Evolutionary conservation across 2,329 filamentous ascomycete species (phyloP), one percentile per base, ranked within the genome.

Genomic region (Corniculantispora saksenae): DNA sequence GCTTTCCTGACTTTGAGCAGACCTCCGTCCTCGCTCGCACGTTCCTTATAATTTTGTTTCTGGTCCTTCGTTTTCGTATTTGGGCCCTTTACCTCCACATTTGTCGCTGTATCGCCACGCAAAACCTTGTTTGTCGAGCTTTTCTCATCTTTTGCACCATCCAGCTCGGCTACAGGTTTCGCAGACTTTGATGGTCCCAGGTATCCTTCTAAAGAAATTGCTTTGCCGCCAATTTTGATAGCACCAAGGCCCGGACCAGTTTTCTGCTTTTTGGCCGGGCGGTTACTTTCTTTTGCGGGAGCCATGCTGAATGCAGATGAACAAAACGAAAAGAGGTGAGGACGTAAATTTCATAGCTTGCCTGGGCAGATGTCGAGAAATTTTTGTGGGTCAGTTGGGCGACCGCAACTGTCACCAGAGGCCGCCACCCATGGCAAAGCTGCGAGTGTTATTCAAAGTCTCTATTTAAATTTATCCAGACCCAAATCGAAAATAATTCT

Each of bases 1-100:
- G 86, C 82, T 73, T 90, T 86, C 25, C 93, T 86, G 8, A 81
- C 78, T 58, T 79, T 77, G 27, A 82, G 73, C 9, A 80, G 69
- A 1, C 67, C 69, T 2, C 73, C 68, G 47, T 80, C 77, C 45
- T 75, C 75, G 23, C 12, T n/a, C 5, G 19, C 32, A 19, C 21
- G n/a, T 40, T 45, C 23, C 38, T 64, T 68, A 38, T 64, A 65
- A 70, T 59, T 61, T 64, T n/a, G 65, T 8, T 29, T 54, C 50
- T 50, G 63, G 23, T 53, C 59, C n/a, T 38, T 64, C 45, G 13
- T 40, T 61, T 1, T 63, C 43, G 6, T 63, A 55, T 7, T 64
- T 23, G 60, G 23, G 15, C 27, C 21, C 23, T 63, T 67, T 45
- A 9, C 32, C 12, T 25, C 27, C 21, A 13, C 1, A n/a, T 59